Percentiles rank a stretch among this genome's conserved stretches.
Conservation (phyloP, 148 eudicot species). For the Fagopyrum homotropicum region DNA sequence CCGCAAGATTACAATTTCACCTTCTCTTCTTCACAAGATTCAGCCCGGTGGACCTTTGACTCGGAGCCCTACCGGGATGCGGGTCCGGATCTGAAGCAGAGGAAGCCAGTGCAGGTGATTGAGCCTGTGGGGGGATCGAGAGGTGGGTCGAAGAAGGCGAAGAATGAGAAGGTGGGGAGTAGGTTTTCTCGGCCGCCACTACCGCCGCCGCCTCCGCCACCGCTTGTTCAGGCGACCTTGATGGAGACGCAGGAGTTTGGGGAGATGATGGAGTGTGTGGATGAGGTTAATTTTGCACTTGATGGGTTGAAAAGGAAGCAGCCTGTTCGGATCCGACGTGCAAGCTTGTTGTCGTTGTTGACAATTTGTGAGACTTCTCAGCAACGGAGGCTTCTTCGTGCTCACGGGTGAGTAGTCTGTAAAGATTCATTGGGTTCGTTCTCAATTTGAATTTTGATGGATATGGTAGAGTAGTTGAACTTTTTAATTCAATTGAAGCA, state of each 20-base stretch:
- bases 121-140: constrained; percentile 23
- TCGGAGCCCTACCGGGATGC: constrained; percentile 18
- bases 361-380: constrained; percentile 52
- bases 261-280: constrained; percentile 94
- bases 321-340: constrained; percentile 49
- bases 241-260: constrained; percentile 96
- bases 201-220: constrained; percentile 5
- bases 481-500: background rate
- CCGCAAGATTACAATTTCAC: constrained; percentile 40
- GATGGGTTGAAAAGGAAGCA: constrained; percentile 74
- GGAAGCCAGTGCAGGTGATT: constrained; percentile 22
- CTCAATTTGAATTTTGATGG: background rate
- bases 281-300: constrained; percentile 85
- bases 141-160: constrained; percentile 26
- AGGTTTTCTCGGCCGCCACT: constrained; percentile 11
- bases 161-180: constrained; percentile 20
- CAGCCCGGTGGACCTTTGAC: constrained; percentile 39
- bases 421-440: background rate
- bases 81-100: constrained; percentile 20
- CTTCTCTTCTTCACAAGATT: constrained; percentile 66
- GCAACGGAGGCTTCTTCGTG: constrained; percentile 60
- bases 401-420: constrained; percentile 57
- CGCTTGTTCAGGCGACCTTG: constrained; percentile 37
- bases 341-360: constrained; percentile 71
- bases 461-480: background rate